These are phyloP conservation scores for Neofusicoccum umdonicola DNA, from an alignment of 2,329 filamentous ascomycete species.

Conservation along the genomic window DNA sequence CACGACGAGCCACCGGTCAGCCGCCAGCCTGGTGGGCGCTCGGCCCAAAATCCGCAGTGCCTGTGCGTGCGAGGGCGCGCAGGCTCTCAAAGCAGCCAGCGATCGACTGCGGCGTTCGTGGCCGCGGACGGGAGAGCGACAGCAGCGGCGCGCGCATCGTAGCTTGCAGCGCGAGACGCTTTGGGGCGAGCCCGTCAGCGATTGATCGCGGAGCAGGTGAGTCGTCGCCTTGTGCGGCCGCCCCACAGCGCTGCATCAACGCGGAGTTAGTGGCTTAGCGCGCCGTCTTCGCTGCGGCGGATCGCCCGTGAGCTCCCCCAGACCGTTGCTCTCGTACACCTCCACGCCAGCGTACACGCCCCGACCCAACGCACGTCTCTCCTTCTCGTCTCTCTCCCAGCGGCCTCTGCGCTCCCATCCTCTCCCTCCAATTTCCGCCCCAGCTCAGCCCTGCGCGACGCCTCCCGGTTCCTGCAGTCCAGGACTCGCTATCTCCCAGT, in stretches of 20 bases:
- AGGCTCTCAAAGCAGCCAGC: background rate
- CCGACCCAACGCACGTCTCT: conserved; percentile 12
- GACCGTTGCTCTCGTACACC: conserved; percentile 15
- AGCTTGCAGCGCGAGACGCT: background rate
- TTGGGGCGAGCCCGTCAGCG: too few relatives aligned
- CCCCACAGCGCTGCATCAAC: conserved; percentile 2
- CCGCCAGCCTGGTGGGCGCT: background rate
- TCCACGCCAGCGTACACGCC: conserved; percentile 8
- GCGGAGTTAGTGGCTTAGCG: conserved; percentile 11
- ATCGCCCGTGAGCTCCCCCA: conserved; percentile 13
- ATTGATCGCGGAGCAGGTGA: background rate
- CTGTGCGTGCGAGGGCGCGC: background rate
- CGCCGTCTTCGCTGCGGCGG: conserved; percentile 1
- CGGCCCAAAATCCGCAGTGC: conserved; percentile 3
- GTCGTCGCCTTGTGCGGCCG: conserved; percentile 8
- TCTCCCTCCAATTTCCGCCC: conserved; percentile 3
- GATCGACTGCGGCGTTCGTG: background rate
- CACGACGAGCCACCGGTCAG: background rate
- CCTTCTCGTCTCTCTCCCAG: conserved; percentile 3
- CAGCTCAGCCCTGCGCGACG: background rate
- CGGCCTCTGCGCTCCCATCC: background rate
- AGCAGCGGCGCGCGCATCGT: conserved; percentile 7
- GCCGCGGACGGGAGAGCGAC: conserved; percentile 8
- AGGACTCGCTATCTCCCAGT: background rate
- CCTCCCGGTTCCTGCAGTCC: background rate